phyloP scores from a whole-genome alignment of 192 early-diverging fungal species.

The Coemansia sp. region DNA sequence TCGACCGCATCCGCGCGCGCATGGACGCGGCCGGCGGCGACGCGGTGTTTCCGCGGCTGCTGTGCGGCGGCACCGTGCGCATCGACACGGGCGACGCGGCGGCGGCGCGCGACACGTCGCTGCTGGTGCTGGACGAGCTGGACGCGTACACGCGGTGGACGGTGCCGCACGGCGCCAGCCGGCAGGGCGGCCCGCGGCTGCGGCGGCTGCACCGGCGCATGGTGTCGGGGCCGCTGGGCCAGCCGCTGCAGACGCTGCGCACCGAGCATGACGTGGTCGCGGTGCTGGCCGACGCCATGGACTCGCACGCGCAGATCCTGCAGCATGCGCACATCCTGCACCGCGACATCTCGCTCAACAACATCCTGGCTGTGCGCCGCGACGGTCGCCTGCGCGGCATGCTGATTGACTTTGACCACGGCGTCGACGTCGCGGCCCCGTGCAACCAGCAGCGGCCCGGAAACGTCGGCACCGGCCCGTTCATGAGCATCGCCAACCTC shows the following conservation, averaged over 20 bases:
- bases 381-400: slow-evolving; percentile 25
- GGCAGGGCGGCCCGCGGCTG: not conserved
- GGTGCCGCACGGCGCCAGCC: slow-evolving; percentile 24
- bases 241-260: slow-evolving; percentile 23
- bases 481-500: slow-evolving; percentile 47
- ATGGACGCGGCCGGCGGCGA: slow-evolving; percentile 14
- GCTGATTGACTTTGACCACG: slow-evolving; percentile 49
- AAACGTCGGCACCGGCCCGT: slow-evolving; percentile 41
- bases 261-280: slow-evolving; percentile 30
- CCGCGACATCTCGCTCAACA: slow-evolving; percentile 46
- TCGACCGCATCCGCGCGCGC: slow-evolving; percentile 19
- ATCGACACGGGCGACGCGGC: slow-evolving; percentile 6
- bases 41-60: slow-evolving; percentile 25
- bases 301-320: slow-evolving; percentile 24
- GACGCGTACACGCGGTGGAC: slow-evolving; percentile 36
- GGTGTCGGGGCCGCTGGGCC: slow-evolving; percentile 35
- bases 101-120: slow-evolving; percentile 26
- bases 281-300: slow-evolving; percentile 45
- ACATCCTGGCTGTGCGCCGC: slow-evolving; percentile 30
- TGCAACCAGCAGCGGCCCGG: slow-evolving; percentile 23
- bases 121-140: slow-evolving; percentile 21
- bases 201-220: slow-evolving; percentile 41
- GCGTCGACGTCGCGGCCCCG: slow-evolving; percentile 5
- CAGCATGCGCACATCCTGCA: slow-evolving; percentile 22
- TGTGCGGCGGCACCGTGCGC: slow-evolving; percentile 38